phyloP scores from a whole-genome alignment of 495 filamentous ascomycete species.

The Penicillium ochrochloron region DNA sequence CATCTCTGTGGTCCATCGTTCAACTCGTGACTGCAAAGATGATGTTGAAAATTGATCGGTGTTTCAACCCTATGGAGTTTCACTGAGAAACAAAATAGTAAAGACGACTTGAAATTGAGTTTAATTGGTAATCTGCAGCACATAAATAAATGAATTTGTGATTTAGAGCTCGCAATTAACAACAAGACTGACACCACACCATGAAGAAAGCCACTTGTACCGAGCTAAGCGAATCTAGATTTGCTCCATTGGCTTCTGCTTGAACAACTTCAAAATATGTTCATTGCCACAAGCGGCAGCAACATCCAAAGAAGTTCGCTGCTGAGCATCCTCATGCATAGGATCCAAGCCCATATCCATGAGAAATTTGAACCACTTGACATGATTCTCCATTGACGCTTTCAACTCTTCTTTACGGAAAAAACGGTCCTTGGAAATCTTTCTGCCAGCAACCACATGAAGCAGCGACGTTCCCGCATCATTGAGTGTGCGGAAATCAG shows the following conservation, averaged over 20 bases:
- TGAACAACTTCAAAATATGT: conserved; percentile 39
- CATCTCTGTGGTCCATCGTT: too few species aligned
- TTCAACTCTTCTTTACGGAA: background rate
- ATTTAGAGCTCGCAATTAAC: background rate
- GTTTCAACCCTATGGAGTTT: too few species aligned
- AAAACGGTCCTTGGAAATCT: conserved; percentile 2
- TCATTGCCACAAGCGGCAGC: conserved; percentile 41
- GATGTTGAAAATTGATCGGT: too few species aligned
- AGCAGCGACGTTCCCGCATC: conserved; percentile 35
- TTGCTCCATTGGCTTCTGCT: conserved; percentile 7
- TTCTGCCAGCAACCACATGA: conserved; percentile 35
- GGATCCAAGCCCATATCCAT: conserved; percentile 39
- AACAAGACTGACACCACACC: background rate
- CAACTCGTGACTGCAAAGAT: too few species aligned
- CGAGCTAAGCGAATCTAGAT: background rate
- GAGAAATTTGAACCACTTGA: conserved; percentile 28
- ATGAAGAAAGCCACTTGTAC: background rate
- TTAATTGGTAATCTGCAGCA: background rate
- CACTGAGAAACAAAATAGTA: too few species aligned
- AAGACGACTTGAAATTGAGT: background rate
- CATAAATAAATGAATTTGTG: background rate
- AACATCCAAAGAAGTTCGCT: conserved; percentile 39
- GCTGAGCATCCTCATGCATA: conserved; percentile 34
- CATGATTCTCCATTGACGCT: background rate
- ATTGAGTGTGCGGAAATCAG: conserved; percentile 33